phyloP scores from a whole-genome alignment of 2,329 filamentous ascomycete species.

The Aureobasidium sp. region DNA sequence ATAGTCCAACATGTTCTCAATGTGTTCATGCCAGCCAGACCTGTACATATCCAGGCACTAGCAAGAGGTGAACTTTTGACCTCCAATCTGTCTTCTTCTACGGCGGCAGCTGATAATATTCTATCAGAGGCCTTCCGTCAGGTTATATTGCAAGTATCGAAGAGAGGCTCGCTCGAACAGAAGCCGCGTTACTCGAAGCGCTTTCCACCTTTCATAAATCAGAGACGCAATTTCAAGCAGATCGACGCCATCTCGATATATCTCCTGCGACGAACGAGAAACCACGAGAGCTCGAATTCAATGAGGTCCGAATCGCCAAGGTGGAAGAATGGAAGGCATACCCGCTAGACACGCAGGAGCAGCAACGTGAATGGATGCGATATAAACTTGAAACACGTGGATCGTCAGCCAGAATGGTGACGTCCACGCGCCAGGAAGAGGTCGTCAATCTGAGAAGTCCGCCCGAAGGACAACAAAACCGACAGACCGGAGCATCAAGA shows the following conservation, averaged over 20 bases:
- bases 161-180: background rate
- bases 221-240: background rate
- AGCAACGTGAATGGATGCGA: background rate
- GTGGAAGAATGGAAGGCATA: background rate
- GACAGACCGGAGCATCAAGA: background rate
- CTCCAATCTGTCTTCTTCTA: too few relatives aligned
- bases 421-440: background rate
- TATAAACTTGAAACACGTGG: background rate
- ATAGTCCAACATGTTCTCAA: slow-evolving; percentile 6
- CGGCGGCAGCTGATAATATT: background rate
- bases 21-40: background rate
- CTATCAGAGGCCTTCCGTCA: background rate
- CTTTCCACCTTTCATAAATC: background rate
- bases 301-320: background rate
- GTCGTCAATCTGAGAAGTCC: background rate
- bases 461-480: background rate
- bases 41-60: background rate
- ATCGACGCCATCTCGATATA: too few relatives aligned
- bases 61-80: background rate
- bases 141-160: background rate
- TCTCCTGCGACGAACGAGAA: background rate
- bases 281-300: background rate
- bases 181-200: background rate
- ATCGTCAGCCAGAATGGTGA: too few relatives aligned
- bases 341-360: background rate